Evolutionary conservation across 208 protist genomes (phyloP).

Genomic region (Acanthamoeba triangularis): DNA sequence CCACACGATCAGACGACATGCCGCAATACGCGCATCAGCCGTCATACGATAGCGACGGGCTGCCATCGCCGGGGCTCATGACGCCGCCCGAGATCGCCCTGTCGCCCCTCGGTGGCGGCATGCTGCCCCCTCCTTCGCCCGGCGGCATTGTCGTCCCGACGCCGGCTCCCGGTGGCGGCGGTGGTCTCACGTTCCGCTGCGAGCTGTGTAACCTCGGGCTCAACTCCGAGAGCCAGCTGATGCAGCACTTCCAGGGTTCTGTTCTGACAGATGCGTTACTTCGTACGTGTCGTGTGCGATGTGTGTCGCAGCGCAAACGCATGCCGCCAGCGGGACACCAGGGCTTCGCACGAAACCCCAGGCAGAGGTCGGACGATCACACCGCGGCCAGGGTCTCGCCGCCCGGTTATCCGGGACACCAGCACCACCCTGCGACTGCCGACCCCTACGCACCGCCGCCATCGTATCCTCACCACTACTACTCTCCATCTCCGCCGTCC

Average conservation of each 20-base stretch:
- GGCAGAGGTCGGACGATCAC: constrained; percentile 14
- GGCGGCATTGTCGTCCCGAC: neutral
- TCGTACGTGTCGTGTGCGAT: neutral
- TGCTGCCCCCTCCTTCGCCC: neutral
- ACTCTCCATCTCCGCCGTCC: neutral
- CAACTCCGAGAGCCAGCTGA: constrained; percentile 67
- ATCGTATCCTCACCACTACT: no score
- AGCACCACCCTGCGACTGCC: no score
- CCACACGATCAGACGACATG: neutral
- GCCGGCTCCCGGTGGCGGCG: neutral
- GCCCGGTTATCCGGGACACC: neutral
- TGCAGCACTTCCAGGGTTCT: constrained; percentile 62
- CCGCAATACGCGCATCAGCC: neutral
- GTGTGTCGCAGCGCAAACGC: neutral
- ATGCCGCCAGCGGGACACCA: constrained; percentile 7
- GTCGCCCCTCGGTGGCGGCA: neutral
- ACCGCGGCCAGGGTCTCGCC: no score
- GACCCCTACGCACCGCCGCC: no score
- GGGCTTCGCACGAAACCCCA: constrained; percentile 28
- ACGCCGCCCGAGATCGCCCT: neutral
- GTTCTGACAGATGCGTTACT: neutral
- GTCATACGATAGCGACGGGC: neutral
- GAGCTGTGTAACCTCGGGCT: constrained; percentile 44
- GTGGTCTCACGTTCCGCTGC: neutral
- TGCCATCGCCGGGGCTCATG: neutral